A percentile compares a stretch with the other conserved stretches of the same genome.
phyloP scores from a whole-genome alignment of 2,329 filamentous ascomycete genomes.

The Neonectria coccinea region DNA sequence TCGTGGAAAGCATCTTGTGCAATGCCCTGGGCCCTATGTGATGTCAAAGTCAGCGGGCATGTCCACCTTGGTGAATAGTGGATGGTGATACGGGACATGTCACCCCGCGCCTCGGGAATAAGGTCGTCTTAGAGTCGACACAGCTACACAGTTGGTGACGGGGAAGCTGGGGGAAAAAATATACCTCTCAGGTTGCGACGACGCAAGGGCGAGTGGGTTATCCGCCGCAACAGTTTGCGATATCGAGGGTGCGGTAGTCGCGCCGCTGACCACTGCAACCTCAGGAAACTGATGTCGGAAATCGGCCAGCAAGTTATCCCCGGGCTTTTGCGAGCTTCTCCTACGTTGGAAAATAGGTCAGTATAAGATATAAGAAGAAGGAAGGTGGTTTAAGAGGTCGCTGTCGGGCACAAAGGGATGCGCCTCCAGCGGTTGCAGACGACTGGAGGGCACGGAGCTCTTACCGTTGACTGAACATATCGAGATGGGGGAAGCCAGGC shows the following conservation, averaged over 20 bases:
- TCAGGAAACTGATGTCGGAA: constrained; percentile 89
- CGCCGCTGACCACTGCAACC: constrained; percentile 66
- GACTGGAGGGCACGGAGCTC: constrained; percentile 11
- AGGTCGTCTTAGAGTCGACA: background rate
- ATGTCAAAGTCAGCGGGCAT: constrained; percentile 30
- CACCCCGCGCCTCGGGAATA: constrained; percentile 2
- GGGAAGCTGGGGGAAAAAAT: constrained; percentile 17
- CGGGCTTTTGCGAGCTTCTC: constrained; percentile 86
- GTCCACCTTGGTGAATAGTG: background rate
- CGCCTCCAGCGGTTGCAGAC: background rate
- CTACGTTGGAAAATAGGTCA: constrained; percentile 52
- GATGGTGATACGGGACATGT: background rate
- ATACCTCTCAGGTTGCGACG: constrained; percentile 47
- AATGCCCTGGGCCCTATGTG: constrained; percentile 39
- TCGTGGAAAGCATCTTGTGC: constrained; percentile 64
- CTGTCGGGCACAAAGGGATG: background rate
- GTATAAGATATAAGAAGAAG: background rate
- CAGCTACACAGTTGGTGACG: background rate
- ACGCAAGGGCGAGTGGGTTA: constrained; percentile 36
- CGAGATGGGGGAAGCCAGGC: constrained; percentile 35
- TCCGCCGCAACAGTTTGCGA: constrained; percentile 50
- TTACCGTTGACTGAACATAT: constrained; percentile 49
- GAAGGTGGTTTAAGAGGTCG: background rate
- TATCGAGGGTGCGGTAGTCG: constrained; percentile 56
- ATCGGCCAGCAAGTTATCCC: constrained; percentile 83